These are phyloP conservation scores for Cornus kousa DNA, from an alignment of 148 eudicot species.

Conservation along the genomic window DNA sequence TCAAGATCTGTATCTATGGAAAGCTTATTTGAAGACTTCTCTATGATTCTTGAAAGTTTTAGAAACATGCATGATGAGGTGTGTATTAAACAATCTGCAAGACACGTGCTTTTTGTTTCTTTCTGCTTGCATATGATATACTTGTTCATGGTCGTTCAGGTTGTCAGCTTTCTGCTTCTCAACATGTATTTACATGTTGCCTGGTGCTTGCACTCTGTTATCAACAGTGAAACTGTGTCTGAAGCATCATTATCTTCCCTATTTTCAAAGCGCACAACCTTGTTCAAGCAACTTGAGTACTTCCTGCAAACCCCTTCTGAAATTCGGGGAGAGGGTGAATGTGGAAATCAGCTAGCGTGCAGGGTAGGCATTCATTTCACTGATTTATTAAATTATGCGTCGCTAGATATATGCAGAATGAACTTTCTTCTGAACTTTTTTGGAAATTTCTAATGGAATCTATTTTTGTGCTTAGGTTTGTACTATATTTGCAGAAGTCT, in stretches of 20 bases:
- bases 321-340: slow-evolving; percentile 37
- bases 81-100: slow-evolving; percentile 14
- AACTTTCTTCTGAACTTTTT: not conserved
- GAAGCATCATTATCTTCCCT: slow-evolving; percentile 58
- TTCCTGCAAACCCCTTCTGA: slow-evolving; percentile 43
- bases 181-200: slow-evolving; percentile 81
- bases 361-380: slow-evolving; percentile 54
- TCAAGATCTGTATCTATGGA: slow-evolving; percentile 61
- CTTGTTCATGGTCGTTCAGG: slow-evolving; percentile 44
- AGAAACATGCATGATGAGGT: slow-evolving; percentile 87
- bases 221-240: slow-evolving; percentile 59
- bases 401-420: not conserved
- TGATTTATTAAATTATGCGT: not conserved
- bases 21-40: slow-evolving; percentile 62
- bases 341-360: slow-evolving; percentile 62
- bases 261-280: slow-evolving; percentile 60
- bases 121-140: slow-evolving; percentile 9
- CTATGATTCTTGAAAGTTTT: slow-evolving; percentile 54
- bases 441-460: slow-evolving; percentile 3
- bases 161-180: slow-evolving; percentile 71
- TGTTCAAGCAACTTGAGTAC: slow-evolving; percentile 62
- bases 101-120: slow-evolving; percentile 7
- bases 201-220: slow-evolving; percentile 65
- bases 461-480: slow-evolving; percentile 58
- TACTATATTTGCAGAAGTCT: slow-evolving; percentile 63